Conservation (phyloP, 2,329 filamentous ascomycete genomes). For the Hypoxylon sp. region DNA sequence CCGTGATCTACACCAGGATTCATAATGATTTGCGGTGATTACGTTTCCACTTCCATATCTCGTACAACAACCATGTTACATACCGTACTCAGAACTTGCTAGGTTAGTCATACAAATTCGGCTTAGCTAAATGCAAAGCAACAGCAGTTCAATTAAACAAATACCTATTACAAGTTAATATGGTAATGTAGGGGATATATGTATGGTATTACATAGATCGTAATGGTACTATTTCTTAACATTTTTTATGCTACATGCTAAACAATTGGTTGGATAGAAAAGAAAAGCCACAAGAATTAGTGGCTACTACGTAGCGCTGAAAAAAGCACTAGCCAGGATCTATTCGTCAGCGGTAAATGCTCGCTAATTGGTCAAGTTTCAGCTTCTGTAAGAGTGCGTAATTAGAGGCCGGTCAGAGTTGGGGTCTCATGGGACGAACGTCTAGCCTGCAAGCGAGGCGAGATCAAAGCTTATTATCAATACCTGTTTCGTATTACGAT, state of each 20-base stretch:
- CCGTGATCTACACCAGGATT: slow-evolving; percentile 35
- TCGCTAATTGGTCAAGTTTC: slow-evolving; percentile 37
- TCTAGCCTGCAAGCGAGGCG: not conserved
- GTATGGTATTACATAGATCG: not conserved
- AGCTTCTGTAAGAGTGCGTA: slow-evolving; percentile 22
- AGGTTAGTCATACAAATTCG: not conserved
- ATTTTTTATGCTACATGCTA: not conserved
- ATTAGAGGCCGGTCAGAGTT: slow-evolving; percentile 5
- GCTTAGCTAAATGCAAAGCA: not conserved
- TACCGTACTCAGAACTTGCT: not conserved
- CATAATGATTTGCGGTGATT: slow-evolving; percentile 31
- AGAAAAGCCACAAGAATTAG: slow-evolving; percentile 16
- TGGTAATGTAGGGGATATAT: not conserved
- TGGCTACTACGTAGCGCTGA: slow-evolving; percentile 13
- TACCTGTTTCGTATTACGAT: slow-evolving; percentile 14
- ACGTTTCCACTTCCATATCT: slow-evolving; percentile 14
- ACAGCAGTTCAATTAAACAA: not conserved
- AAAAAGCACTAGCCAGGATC: slow-evolving; percentile 3
- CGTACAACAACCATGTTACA: not conserved
- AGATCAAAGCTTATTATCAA: slow-evolving; percentile 12
- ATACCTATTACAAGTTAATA: not conserved
- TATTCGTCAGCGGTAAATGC: slow-evolving; percentile 12
- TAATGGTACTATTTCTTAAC: not conserved
- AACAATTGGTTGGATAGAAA: slow-evolving; percentile 3
- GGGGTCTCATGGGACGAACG: not conserved